Base-by-base conservation (phyloP, 2,329 filamentous ascomycete species). In the Alternaria novae-zelandiae region DNA sequence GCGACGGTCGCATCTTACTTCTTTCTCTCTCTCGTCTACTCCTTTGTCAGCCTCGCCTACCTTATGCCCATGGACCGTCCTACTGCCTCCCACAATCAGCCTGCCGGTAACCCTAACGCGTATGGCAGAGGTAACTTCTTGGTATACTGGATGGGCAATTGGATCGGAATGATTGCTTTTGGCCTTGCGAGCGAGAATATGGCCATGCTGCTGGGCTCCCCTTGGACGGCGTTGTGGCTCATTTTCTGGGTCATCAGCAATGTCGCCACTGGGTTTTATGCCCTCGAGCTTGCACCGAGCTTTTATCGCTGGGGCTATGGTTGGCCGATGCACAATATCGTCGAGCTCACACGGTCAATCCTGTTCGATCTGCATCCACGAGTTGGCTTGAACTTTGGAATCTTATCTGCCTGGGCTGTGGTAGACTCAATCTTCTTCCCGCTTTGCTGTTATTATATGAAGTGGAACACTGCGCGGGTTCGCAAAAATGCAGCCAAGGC, bases 221-320 rank as follows among this genome's bases (percentile, higher is more conserved):
- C 87, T 0, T 90, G 87, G 87, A 85, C 82, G 7, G 83, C 86
- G 0, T 77, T 90, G 0, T 91, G 88, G 85, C 78, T 91, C 3
- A 89, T 90, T 58, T 90, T 89, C 69, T 90, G 87, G 88, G 86
- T 90, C 47, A 88, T 90, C 58, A 85, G 85, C 9, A 91, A 91
- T 70, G 87, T 90, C 0, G 80, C 84, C 0, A 89, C 87, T 0
- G 82, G 84, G 0, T 89, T 91, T 71, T 88, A 90, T 72, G 76
- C 85, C 4, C 77, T 90, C 43, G 85, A 86, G 15, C 75, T 90
- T 13, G 84, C 86, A 3, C 83, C 86, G 0, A 78, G 74, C 0
- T 90, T 90, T 71, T 91, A 87, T 72, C 71, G 77, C 2, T 91
- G 87, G 86, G 88, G 87, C 0, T 89, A 89, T 70, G 88, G 85